Percentiles rank a stretch among this genome's conserved stretches.
Conservation (phyloP, 2,329 filamentous ascomycete genomes). For the Paecilomyces sp. region DNA sequence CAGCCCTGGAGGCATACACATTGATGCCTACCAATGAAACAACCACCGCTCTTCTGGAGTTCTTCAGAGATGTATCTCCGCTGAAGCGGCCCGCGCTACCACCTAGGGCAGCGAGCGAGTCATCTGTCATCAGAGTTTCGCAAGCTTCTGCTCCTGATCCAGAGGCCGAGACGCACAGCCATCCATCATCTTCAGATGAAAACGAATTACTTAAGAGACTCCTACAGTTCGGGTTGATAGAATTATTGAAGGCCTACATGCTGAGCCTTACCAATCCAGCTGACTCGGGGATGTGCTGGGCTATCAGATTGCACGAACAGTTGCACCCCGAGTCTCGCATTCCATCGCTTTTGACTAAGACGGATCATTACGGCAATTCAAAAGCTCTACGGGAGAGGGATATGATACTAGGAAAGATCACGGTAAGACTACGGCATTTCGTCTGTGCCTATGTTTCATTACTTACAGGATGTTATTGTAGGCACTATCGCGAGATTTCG, state of each 20-base stretch:
- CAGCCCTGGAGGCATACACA: constrained; percentile 54
- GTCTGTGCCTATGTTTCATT: not conserved
- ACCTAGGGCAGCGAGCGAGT: constrained; percentile 48
- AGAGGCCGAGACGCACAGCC: constrained; percentile 43
- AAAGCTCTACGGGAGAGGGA: constrained; percentile 46
- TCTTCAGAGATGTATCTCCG: constrained; percentile 51
- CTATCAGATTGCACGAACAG: constrained; percentile 50
- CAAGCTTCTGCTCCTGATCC: constrained; percentile 47
- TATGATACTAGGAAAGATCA: constrained; percentile 51
- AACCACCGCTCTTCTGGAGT: constrained; percentile 50
- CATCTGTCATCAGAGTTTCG: constrained; percentile 27
- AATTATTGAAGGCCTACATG: constrained; percentile 55
- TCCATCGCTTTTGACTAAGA: constrained; percentile 43
- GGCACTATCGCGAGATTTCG: constrained; percentile 50
- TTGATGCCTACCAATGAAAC: constrained; percentile 49
- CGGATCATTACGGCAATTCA: constrained; percentile 43
- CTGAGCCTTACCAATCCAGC: constrained; percentile 30
- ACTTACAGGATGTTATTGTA: constrained; percentile 10
- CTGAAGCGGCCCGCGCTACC: constrained; percentile 53
- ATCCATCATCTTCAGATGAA: constrained; percentile 42
- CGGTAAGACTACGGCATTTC: constrained; percentile 25
- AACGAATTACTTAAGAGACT: constrained; percentile 46
- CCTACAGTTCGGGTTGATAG: constrained; percentile 56
- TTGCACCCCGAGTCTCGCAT: constrained; percentile 46
- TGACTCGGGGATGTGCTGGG: constrained; percentile 37